Base-by-base conservation (phyloP, 345 rosid genomes). In the Lenwebbia sp. region DNA sequence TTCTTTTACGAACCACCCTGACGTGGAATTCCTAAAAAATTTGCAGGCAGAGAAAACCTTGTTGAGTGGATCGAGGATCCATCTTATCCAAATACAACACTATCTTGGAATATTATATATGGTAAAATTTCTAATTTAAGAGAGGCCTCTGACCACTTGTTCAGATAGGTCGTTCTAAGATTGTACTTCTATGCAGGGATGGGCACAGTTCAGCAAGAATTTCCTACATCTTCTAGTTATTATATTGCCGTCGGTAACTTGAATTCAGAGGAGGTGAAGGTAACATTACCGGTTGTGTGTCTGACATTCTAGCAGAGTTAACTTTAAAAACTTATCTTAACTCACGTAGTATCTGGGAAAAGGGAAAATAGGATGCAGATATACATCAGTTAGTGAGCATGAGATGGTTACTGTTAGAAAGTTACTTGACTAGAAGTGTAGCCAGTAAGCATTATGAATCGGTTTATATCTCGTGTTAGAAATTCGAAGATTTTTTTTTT, bases 1-100 rank as follows among this genome's bases (percentile, higher is more conserved):
- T 54, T 84, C 52, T n/a, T 47, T 23, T 57, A 44, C 4, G 26
- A 33, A 84, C 40, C n/a, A 5, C 54, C 14, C 55, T 76, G 49
- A 13, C 40, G 11, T 76, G 70, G 33, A 40, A 78, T 70, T 70
- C 47, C 44, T 54, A 41, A 41, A 52, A 60, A 40, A 85, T 28
- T 23, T 88, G 88, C 92, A 92, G 96, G 93, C 62, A 76, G 82
- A 70, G 91, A 92, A 62, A 87, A 91, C 89, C 91, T 94, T 15
- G 88, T 54, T 21, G 90, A 88, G 56, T 94, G 96, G 96, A 83
- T 92, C 50, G 90, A 91, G 30, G 94, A 92, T 76, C 95, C 94
- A 58, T 92, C 96, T 25, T 87, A 91, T 86, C 92, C 95, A 28
- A 91, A 89, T 83, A 57, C 91, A 88, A 92, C 93, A 85, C 86